Percentiles rank a stretch among this genome's conserved stretches.
Evolutionary conservation across 1,139 yeast genomes (phyloP).

Genomic region (Geotrichum europaeum): DNA sequence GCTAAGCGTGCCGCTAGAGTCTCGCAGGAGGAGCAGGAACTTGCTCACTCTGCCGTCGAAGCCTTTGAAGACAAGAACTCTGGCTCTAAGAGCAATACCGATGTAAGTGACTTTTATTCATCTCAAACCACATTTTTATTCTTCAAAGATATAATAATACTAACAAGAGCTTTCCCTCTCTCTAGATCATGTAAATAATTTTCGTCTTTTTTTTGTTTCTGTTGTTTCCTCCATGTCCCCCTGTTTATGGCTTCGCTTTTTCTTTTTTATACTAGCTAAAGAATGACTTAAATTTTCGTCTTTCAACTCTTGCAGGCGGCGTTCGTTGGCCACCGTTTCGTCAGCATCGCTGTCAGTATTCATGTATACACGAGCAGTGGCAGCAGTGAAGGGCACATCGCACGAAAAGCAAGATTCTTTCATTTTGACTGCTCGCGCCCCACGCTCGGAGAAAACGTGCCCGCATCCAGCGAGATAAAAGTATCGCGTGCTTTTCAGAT

Average conservation of each 20-base stretch:
- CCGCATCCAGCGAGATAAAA: slow-evolving; percentile 52
- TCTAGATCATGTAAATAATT: slow-evolving; percentile 3
- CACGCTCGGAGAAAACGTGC: slow-evolving; percentile 44
- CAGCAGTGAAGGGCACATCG: not conserved
- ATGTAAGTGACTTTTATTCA: slow-evolving; percentile 3
- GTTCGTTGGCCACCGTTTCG: not conserved
- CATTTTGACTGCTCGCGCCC: slow-evolving; percentile 29
- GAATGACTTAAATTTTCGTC: not conserved
- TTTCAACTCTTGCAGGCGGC: not conserved
- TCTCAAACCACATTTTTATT: not conserved
- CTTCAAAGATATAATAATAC: not conserved
- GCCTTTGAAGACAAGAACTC: not conserved
- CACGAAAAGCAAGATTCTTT: slow-evolving; percentile 19
- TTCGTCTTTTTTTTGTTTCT: not conserved
- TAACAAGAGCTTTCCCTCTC: not conserved
- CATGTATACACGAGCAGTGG: slow-evolving; percentile 29
- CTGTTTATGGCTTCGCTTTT: not conserved
- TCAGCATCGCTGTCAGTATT: slow-evolving; percentile 27
- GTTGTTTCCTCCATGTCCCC: not conserved
- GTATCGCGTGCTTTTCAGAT: slow-evolving; percentile 35
- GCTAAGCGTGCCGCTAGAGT: slow-evolving; percentile 10
- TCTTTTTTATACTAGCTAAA: not conserved
- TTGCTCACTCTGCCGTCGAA: slow-evolving; percentile 9
- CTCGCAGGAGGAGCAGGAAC: slow-evolving; percentile 5
- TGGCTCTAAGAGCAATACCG: slow-evolving; percentile 9